Percentiles rank a stretch among this genome's conserved stretches.
These are phyloP conservation scores for Rhizophora mangle DNA, from an alignment of 345 rosid species.

Conservation along the genomic window DNA sequence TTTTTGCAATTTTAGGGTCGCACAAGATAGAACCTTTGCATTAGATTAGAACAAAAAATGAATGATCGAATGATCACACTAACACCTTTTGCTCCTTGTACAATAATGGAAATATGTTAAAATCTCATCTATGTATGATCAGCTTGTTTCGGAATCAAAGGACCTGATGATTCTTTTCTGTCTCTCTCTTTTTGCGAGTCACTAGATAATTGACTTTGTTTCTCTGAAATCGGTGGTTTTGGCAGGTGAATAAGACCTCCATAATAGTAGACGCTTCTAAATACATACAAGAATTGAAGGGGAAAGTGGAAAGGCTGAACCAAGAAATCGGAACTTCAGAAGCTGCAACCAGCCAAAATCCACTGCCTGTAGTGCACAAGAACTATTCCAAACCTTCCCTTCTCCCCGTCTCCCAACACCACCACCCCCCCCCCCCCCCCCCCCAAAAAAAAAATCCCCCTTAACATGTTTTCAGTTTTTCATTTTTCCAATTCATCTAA, in stretches of 20 bases:
- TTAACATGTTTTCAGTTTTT: too few relatives aligned
- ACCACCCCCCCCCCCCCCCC: too few relatives aligned
- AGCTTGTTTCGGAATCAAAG: not conserved
- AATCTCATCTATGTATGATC: too few relatives aligned
- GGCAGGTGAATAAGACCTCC: slow-evolving; percentile 44
- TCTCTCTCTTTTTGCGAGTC: not conserved
- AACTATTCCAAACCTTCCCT: too few relatives aligned
- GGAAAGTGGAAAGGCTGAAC: slow-evolving; percentile 42
- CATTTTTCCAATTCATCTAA: too few relatives aligned
- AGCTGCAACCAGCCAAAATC: slow-evolving; percentile 27
- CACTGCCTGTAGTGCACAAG: slow-evolving; percentile 39
- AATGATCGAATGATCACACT: not conserved
- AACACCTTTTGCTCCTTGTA: too few relatives aligned
- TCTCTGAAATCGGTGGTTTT: not conserved
- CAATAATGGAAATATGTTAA: too few relatives aligned
- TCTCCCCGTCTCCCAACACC: too few relatives aligned
- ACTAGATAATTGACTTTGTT: not conserved
- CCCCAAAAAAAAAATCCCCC: too few relatives aligned
- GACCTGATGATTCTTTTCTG: not conserved
- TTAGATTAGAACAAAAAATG: not conserved
- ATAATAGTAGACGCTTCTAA: slow-evolving; percentile 50
- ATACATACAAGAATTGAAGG: slow-evolving; percentile 52
- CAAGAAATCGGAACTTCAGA: slow-evolving; percentile 34
- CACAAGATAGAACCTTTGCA: not conserved
- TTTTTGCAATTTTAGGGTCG: not conserved